A percentile compares a stretch with the other conserved stretches of the same genome.
Conservation (phyloP, 1,139 yeast species). For the Scheffersomyces titani region DNA sequence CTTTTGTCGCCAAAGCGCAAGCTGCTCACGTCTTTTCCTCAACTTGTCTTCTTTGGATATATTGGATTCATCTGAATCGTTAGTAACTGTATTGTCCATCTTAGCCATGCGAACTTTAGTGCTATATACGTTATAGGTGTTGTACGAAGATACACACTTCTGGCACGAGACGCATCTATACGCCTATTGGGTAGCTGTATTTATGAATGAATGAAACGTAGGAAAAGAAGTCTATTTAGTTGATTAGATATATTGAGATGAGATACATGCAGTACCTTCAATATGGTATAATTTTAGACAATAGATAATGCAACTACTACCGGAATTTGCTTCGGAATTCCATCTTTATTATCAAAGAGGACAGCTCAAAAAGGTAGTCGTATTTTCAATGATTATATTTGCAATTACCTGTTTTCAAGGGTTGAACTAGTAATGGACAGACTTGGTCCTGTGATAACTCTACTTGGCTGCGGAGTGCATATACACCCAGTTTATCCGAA, state of each 20-base stretch:
- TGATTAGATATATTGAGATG: constrained; percentile 3
- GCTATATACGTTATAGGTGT: background rate
- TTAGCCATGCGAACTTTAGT: background rate
- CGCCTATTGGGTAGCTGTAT: background rate
- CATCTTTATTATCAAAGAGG: no score
- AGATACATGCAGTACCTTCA: background rate
- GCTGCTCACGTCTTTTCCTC: constrained; percentile 36
- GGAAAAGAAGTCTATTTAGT: background rate
- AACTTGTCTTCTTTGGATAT: constrained; percentile 36
- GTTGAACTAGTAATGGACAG: no score
- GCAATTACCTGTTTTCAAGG: no score
- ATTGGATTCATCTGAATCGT: constrained; percentile 13
- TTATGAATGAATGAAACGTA: background rate
- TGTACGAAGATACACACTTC: background rate
- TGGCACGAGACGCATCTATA: background rate
- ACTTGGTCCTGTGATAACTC: no score
- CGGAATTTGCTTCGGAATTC: background rate
- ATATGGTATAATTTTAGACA: background rate
- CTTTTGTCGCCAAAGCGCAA: constrained; percentile 44
- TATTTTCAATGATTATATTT: no score
- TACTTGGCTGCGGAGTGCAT: no score
- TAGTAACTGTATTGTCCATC: constrained; percentile 11
- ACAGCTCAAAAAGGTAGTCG: no score
- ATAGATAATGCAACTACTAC: background rate
- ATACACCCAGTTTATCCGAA: background rate